Base-by-base conservation (phyloP, 768 basidiomycete genomes). In the Tricholoma flavovirens region DNA sequence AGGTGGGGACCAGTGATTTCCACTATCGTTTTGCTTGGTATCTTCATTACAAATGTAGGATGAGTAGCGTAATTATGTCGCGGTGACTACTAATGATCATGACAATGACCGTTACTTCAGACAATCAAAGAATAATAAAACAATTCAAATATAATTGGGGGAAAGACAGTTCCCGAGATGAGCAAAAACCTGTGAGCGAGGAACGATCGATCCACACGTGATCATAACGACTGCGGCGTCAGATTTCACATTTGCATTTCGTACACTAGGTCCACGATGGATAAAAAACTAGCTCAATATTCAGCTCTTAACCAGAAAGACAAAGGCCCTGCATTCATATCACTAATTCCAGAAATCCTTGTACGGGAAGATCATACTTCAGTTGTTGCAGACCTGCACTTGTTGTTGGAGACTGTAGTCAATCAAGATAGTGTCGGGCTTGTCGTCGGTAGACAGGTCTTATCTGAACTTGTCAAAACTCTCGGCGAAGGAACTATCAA, bases 371-470 rank as follows among this genome's bases (percentile, higher is more conserved):
- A 81, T 61, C 71, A 72, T 19, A 56, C 77, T 12, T 64, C 70
- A 8, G 69, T 87, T 42, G 70, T 75, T 17, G 62, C 67, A 33
- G 85, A 90, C 69, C 71, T 95, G 21, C 88, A 86, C 60, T 66
- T 78, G 5, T 78, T 95, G 59, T 83, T 94, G 56, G 84, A 92
- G 64, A 82, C 86, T 61, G 87, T 90, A 59, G 84, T 92, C 57
- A 88, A 90, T 67, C 86, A 91, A 59, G 91, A 93, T 62, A 77
- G 74, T 58, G 83, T 87, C 50, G 88, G 90, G 46, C 83, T 93
- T 62, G 93, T 98, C 52, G 88, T 95, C 30, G 92, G 89, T 22
- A 81, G 95, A 62, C 88, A 93, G 63, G 87, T 95, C 26, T 76
- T 98, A 17, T 84, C 88, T 14, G 91, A 94, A 65, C 84, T 94